phyloP scores from a whole-genome alignment of 345 rosid species.

The Barbarea vulgaris region DNA sequence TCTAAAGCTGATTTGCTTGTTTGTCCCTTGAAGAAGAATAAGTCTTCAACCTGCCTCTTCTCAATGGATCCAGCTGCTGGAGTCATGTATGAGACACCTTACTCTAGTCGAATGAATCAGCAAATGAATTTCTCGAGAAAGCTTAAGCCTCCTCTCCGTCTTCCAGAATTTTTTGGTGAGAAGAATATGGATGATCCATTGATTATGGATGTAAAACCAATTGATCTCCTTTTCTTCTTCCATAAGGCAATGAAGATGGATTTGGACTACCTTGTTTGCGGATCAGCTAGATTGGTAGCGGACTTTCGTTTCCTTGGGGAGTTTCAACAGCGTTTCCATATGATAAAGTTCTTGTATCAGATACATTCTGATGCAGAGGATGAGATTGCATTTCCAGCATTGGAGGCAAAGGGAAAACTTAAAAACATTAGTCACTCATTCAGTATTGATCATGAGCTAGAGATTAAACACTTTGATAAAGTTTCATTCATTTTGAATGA shows the following conservation, averaged over 20 bases:
- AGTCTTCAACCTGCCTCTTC: conserved; percentile 35
- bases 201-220: conserved; percentile 51
- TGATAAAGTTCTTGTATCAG: conserved; percentile 55
- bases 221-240: conserved; percentile 74
- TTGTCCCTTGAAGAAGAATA: conserved; percentile 38
- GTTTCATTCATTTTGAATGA: conserved; percentile 66
- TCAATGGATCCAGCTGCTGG: conserved; percentile 24
- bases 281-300: conserved; percentile 56
- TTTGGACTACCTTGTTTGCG: conserved; percentile 63
- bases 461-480: conserved; percentile 50
- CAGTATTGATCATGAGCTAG: conserved; percentile 69
- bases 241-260: conserved; percentile 85
- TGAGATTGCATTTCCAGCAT: conserved; percentile 80
- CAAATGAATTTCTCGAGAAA: conserved; percentile 48
- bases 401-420: conserved; percentile 68
- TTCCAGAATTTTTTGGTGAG: conserved; percentile 41
- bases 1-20: conserved; percentile 29
- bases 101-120: conserved; percentile 54
- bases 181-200: conserved; percentile 40
- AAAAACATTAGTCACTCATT: conserved; percentile 67
- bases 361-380: conserved; percentile 79
- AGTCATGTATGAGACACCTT: conserved; percentile 41
- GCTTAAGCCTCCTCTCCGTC: conserved; percentile 29
- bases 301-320: conserved; percentile 55
- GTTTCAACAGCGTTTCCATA: conserved; percentile 57